Evolutionary conservation across 1,284 basidiomycete genomes (phyloP).

Genomic region (Thecaphora frezii): DNA sequence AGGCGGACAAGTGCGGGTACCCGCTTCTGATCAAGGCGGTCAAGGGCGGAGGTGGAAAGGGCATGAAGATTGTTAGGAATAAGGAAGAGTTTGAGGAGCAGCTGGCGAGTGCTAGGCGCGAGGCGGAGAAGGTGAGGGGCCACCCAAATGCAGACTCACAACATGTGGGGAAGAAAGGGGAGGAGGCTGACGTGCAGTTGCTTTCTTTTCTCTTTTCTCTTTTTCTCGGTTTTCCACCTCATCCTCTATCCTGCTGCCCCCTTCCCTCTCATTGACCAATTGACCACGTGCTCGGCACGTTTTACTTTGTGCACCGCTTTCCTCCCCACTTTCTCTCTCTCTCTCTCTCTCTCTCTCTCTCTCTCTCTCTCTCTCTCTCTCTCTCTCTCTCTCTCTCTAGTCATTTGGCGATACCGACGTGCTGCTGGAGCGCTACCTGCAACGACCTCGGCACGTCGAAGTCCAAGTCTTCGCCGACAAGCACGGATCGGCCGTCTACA

Average conservation of each 20-base stretch:
- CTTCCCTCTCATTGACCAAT: too few relatives aligned
- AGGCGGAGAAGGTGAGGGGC: constrained; percentile 62
- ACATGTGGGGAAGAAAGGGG: background rate
- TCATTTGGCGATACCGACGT: constrained; percentile 64
- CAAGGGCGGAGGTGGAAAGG: constrained; percentile 61
- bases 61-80: constrained; percentile 62
- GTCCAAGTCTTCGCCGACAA: constrained; percentile 65
- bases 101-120: constrained; percentile 79
- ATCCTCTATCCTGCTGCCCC: too few relatives aligned
- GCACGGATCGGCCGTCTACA: constrained; percentile 75
- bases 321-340: too few relatives aligned
- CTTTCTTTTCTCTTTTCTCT: background rate
- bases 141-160: too few relatives aligned
- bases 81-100: constrained; percentile 73
- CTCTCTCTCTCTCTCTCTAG: constrained; percentile 3
- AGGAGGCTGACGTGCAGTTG: background rate
- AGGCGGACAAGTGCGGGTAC: constrained; percentile 65
- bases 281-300: too few relatives aligned
- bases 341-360: too few relatives aligned
- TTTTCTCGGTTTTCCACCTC: background rate
- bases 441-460: constrained; percentile 66
- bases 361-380: background rate
- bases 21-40: constrained; percentile 61
- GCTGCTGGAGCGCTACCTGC: constrained; percentile 54
- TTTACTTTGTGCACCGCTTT: too few relatives aligned